A percentile compares a stretch with the other conserved stretches of the same genome.
phyloP scores from a whole-genome alignment of 2,329 filamentous ascomycete genomes.

The Exophiala bonariae region DNA sequence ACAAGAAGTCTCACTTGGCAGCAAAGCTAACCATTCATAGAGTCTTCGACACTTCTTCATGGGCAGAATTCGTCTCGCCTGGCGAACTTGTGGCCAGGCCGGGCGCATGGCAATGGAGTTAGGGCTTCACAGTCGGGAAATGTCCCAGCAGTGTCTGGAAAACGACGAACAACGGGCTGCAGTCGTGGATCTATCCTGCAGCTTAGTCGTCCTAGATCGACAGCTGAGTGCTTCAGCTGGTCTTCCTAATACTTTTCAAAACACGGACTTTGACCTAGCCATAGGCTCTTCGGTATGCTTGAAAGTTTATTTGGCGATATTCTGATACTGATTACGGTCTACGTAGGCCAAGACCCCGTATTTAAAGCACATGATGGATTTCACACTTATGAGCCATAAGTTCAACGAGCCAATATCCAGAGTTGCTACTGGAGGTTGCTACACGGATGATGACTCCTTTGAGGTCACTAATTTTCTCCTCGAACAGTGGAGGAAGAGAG shows the following conservation, averaged over 20 bases:
- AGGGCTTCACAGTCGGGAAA: slow-evolving; percentile 2
- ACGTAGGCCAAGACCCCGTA: not conserved
- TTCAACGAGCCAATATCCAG: slow-evolving; percentile 2
- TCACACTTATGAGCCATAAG: slow-evolving; percentile 2
- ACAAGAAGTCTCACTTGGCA: too few relatives aligned
- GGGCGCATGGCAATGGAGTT: slow-evolving; percentile 2
- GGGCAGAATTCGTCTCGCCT: slow-evolving; percentile 1
- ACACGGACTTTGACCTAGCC: not conserved
- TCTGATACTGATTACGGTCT: too few relatives aligned
- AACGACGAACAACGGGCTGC: slow-evolving; percentile 1
- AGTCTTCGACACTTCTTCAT: not conserved
- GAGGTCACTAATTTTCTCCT: slow-evolving; percentile 2
- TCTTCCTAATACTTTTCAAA: slow-evolving; percentile 1
- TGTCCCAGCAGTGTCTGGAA: slow-evolving; percentile 2
- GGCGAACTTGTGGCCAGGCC: not conserved
- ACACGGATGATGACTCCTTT: slow-evolving; percentile 3
- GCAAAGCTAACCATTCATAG: not conserved
- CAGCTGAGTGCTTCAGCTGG: slow-evolving; percentile 1
- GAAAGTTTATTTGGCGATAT: not conserved
- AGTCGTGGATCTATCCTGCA: slow-evolving; percentile 1
- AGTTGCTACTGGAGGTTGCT: not conserved
- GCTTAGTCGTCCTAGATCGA: slow-evolving; percentile 1
- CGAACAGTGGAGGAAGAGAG: slow-evolving; percentile 3
- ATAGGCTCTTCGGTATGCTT: not conserved
- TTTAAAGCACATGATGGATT: not conserved